Evolutionary conservation across 2,329 filamentous ascomycete genomes (phyloP), one percentile per base, ranked within the genome.

Genomic region (Alternaria hordeiaustralica): DNA sequence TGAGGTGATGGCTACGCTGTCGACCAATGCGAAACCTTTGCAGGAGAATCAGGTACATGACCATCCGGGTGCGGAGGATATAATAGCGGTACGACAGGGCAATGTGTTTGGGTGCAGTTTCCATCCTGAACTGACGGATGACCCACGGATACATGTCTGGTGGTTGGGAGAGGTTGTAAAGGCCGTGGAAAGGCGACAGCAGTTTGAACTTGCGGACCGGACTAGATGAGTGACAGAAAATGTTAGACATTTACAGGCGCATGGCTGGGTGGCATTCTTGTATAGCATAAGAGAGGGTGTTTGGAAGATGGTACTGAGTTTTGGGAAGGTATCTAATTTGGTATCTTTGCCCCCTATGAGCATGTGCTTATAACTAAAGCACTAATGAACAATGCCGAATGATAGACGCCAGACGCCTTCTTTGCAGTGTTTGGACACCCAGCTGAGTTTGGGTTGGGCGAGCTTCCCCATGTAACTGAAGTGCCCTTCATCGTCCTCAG

Each of bases 21-120:
- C 87, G 84, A 44, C 79, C 84, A 59, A 84, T 84, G 50, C 83
- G 82, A 43, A 82, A 81, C 47, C 71, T 6, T 26, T 87, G 49
- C 82, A 83, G 44, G 82, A 84, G 26, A 81, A 83, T 63, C 80
- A 80, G 21, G 81, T 82, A 46, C 83, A 83, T 10, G 79, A 83
- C n/a, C 78, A 83, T 25, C 78, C 82, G 6, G 78, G 81, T 15
- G 81, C 80, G 18, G 84, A 86, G 46, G 86, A 97, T 70, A 95
- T 98, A 55, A 89, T 98, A 55, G 95, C 95, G 0, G 93, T 98
- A 33, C 87, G 88, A 68, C 94, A 98, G 81, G 93, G 91, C 1
- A 97, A 97, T 79, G 91, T 97, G 0, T 91, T 98, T 72, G 96
- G 94, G 5, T 97, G 92, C 4, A 97, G 94, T 75, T 99, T 98